phyloP scores from a whole-genome alignment of 352 stramenopile species.

The Globisporangium solare region DNA sequence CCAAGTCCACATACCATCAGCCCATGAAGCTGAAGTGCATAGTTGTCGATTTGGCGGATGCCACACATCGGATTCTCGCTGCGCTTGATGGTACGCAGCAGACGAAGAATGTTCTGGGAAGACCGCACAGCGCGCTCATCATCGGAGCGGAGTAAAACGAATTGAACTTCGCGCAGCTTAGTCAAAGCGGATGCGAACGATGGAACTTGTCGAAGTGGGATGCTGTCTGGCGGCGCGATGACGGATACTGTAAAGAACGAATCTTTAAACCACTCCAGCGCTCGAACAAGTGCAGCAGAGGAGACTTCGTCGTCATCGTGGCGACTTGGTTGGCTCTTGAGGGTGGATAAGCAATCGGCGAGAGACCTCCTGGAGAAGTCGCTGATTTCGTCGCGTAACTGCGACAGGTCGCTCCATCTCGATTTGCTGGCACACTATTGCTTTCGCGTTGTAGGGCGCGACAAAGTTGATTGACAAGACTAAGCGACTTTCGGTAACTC shows the following conservation, averaged over 20 bases:
- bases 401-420: slow-evolving; percentile 13
- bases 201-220: slow-evolving; percentile 2
- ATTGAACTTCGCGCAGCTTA: slow-evolving; percentile 21
- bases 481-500: not conserved
- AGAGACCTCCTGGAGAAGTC: slow-evolving; percentile 4
- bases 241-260: slow-evolving; percentile 23
- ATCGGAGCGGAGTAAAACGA: slow-evolving; percentile 35
- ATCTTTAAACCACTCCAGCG: slow-evolving; percentile 11
- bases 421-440: slow-evolving; percentile 12
- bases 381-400: slow-evolving; percentile 8
- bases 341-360: slow-evolving; percentile 9
- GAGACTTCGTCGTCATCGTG: not conserved
- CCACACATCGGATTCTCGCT: slow-evolving; percentile 16
- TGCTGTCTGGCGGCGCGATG: slow-evolving; percentile 15
- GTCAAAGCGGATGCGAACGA: slow-evolving; percentile 6
- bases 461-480: slow-evolving; percentile 13
- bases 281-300: slow-evolving; percentile 3
- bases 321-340: not conserved
- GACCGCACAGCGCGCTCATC: slow-evolving; percentile 22
- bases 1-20: slow-evolving; percentile 24
- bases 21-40: slow-evolving; percentile 22
- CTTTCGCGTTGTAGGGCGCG: slow-evolving; percentile 2
- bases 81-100: slow-evolving; percentile 22
- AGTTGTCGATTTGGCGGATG: slow-evolving; percentile 30
- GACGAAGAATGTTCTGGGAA: slow-evolving; percentile 21